A percentile compares a stretch with the other conserved stretches of the same genome.
Evolutionary conservation across 805 yeast genomes (phyloP).

Genomic region (Candida germanica): DNA sequence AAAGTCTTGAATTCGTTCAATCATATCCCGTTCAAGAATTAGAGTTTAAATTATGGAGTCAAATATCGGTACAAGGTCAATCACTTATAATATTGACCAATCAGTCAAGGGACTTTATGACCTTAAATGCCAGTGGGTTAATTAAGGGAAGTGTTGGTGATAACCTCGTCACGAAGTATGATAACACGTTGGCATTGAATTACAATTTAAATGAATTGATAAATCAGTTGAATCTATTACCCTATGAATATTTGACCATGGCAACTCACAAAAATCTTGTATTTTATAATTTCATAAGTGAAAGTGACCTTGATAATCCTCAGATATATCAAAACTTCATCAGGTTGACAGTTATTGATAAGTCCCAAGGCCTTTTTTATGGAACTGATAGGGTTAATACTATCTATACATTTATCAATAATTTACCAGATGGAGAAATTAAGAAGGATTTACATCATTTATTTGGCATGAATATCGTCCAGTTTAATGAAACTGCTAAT

Average conservation of each 20-base stretch:
- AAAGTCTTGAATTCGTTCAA: constrained; percentile 1
- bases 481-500: constrained; percentile 1
- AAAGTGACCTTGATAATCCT: constrained; percentile 17
- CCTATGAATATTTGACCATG: constrained; percentile 13
- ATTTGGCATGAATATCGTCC: constrained; percentile 14
- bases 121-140: constrained; percentile 6
- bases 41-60: constrained; percentile 13
- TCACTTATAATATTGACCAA: constrained; percentile 10
- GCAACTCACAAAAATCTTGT: constrained; percentile 8
- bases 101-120: constrained; percentile 11
- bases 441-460: constrained; percentile 15
- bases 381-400: constrained; percentile 6
- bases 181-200: constrained; percentile 5
- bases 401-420: constrained; percentile 10
- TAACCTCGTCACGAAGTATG: constrained; percentile 1
- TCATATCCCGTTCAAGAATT: constrained; percentile 4
- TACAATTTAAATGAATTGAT: constrained; percentile 9
- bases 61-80: constrained; percentile 5
- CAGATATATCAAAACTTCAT: constrained; percentile 15
- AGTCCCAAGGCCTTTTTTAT: constrained; percentile 3
- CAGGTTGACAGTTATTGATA: constrained; percentile 3
- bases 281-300: constrained; percentile 14
- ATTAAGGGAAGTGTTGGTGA: background rate
- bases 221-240: constrained; percentile 9
- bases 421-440: constrained; percentile 14